A percentile compares a stretch with the other conserved stretches of the same genome.
phyloP scores from a whole-genome alignment of 139 green algal species.

The Chlamydomonas applanata region DNA sequence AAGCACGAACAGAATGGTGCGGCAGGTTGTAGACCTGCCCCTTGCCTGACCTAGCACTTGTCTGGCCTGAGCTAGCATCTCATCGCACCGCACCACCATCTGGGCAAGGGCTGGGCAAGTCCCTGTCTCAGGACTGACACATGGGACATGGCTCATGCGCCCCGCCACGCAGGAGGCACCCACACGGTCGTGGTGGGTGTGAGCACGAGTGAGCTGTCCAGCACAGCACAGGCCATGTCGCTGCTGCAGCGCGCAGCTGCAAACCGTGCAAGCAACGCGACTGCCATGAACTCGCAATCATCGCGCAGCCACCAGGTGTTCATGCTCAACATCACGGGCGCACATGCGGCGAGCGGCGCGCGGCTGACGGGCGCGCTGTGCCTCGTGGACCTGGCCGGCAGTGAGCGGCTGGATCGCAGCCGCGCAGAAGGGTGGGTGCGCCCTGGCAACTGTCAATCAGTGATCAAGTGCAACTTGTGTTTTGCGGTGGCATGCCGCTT shows the following conservation, averaged over 20 bases:
- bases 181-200: slow-evolving; percentile 64
- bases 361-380: slow-evolving; percentile 70
- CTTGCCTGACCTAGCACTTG: too few species aligned
- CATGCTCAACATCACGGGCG: slow-evolving; percentile 86
- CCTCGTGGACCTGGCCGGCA: slow-evolving; percentile 89
- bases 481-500: too few species aligned
- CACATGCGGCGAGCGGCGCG: slow-evolving; percentile 57
- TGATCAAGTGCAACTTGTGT: slow-evolving; percentile 11
- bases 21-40: slow-evolving; percentile 8
- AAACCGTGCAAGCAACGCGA: slow-evolving; percentile 67
- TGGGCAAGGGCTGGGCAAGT: too few species aligned
- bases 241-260: slow-evolving; percentile 59
- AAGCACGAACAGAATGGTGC: slow-evolving; percentile 64
- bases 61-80: too few species aligned
- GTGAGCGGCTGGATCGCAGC: slow-evolving; percentile 71
- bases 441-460: too few species aligned
- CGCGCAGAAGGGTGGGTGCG: slow-evolving; percentile 54
- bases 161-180: neutral
- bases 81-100: too few species aligned
- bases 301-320: slow-evolving; percentile 87
- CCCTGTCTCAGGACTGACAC: too few species aligned
- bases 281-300: slow-evolving; percentile 88
- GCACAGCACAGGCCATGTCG: slow-evolving; percentile 55
- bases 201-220: slow-evolving; percentile 28
- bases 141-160: too few species aligned